Base-by-base conservation (phyloP, 1,139 yeast genomes). In the Yamadazyma trypodendri region DNA sequence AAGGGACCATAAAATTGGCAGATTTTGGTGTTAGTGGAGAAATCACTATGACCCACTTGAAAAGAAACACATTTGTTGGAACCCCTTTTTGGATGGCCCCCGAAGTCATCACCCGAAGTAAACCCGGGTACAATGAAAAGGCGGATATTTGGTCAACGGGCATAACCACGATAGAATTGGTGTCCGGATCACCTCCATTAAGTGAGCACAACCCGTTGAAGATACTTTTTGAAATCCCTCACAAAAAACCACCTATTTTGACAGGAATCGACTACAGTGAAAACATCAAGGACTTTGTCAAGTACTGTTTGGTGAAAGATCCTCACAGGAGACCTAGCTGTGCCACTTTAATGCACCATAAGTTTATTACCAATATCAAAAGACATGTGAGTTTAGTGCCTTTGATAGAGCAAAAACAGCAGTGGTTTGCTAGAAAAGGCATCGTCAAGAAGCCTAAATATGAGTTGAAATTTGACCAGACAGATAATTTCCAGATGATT, bases 11-110 rank as follows among this genome's bases (percentile, higher is more conserved):
- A 12, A 86, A 86, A 55, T 60, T 87, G 31, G 95, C 88, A 0
- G 96, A 87, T 61, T 86, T 87, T 66, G 96, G 96, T 1, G 95
- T 87, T 7, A 82, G 90, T 50, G 92, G 92, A 0, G 88, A 84
- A 52, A 65, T 85, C 27, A 75, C 83, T n/a, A 66, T 77, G 28
- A 78, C 86, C 1, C 67, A 70, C 34, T 69, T 73, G 37, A 77
- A 76, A 46, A 75, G 81, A 46, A 71, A 77, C 42, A 86, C 95
- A 0, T 82, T 86, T 67, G 95, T 86, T 24, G 96, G 96, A 0
- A 86, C 95, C 0, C 95, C 95, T 14, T 85, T 79, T 58, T 87
- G 95, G 95, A 87, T 87, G 95, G 95, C 95, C 0, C 96, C 95
- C 0, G 96, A 87, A 54, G 84, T 86, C 22, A 82, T 87, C 18